These are phyloP conservation scores for Amyloporia xantha DNA, from an alignment of 768 basidiomycete species.

Conservation along the genomic window DNA sequence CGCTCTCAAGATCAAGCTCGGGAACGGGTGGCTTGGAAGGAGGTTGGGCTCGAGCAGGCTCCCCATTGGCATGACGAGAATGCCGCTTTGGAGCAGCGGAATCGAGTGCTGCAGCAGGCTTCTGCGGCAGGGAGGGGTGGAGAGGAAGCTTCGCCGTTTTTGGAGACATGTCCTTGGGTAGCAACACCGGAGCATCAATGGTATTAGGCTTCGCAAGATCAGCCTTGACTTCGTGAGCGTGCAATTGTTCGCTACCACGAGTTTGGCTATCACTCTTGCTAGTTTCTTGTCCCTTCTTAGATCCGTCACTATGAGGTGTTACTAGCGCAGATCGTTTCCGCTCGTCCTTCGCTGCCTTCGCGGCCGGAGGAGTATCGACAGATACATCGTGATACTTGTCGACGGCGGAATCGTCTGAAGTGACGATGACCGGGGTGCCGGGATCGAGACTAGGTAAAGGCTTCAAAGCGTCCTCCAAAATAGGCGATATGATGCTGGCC, in stretches of 20 bases:
- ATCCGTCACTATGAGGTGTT: too few species aligned
- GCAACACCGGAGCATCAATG: not conserved
- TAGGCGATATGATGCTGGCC: constrained; percentile 48
- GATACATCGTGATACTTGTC: not conserved
- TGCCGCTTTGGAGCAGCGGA: constrained; percentile 10
- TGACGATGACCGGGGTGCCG: constrained; percentile 5
- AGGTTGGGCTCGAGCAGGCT: not conserved
- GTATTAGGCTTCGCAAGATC: too few species aligned
- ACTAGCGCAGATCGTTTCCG: not conserved
- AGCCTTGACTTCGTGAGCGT: too few species aligned
- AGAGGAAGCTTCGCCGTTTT: constrained; percentile 19
- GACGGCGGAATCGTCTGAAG: not conserved
- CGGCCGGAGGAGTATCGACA: not conserved
- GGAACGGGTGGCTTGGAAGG: not conserved
- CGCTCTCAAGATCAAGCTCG: constrained; percentile 6
- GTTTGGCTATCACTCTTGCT: too few species aligned
- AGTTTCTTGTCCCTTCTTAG: not conserved
- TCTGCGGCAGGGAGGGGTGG: constrained; percentile 43
- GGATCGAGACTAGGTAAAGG: constrained; percentile 45
- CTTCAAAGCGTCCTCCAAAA: constrained; percentile 55
- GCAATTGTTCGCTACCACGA: too few species aligned
- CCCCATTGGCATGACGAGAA: constrained; percentile 3
- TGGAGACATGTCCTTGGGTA: not conserved
- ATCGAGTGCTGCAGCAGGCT: constrained; percentile 30
- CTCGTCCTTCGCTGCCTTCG: not conserved